Evolutionary conservation across 257 asterid genomes (phyloP).

Genomic region (Echites panduratus): DNA sequence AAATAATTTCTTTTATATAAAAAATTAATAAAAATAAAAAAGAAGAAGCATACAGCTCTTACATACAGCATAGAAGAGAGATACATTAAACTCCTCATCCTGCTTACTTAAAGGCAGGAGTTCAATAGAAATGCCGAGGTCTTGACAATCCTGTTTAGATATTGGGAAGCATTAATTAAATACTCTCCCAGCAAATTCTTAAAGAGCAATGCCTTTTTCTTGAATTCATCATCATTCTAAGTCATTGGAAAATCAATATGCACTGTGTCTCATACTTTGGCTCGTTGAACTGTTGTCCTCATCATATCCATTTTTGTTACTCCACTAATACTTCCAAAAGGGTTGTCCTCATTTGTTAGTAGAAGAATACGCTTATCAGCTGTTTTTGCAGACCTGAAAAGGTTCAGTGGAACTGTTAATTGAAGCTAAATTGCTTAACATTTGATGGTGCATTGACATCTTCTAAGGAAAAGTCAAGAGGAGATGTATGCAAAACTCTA

Average conservation of each 20-base stretch:
- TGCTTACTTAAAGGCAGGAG: slow-evolving; percentile 79
- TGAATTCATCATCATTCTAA: neutral
- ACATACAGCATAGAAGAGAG: slow-evolving; percentile 85
- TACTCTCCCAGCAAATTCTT: neutral
- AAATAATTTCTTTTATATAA: neutral
- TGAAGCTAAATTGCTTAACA: slow-evolving; percentile 9
- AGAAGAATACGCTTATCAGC: slow-evolving; percentile 78
- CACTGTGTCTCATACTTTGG: slow-evolving; percentile 49
- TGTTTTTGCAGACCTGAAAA: slow-evolving; percentile 67
- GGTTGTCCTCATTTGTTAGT: slow-evolving; percentile 96
- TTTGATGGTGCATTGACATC: slow-evolving; percentile 11
- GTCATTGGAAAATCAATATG: neutral
- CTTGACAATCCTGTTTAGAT: slow-evolving; percentile 85
- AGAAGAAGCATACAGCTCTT: slow-evolving; percentile 12
- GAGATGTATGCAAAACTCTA: slow-evolving; percentile 13
- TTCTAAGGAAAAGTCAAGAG: slow-evolving; percentile 13
- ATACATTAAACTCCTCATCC: slow-evolving; percentile 68
- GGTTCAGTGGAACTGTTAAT: slow-evolving; percentile 18
- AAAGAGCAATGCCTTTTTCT: neutral
- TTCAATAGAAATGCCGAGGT: slow-evolving; percentile 83
- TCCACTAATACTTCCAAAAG: slow-evolving; percentile 81
- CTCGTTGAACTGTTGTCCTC: slow-evolving; percentile 91
- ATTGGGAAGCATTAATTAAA: neutral
- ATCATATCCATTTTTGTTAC: slow-evolving; percentile 83
- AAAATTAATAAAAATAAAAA: too few relatives aligned